phyloP scores from a whole-genome alignment of 2,329 filamentous ascomycete genomes.

The Trichoderma sp. region DNA sequence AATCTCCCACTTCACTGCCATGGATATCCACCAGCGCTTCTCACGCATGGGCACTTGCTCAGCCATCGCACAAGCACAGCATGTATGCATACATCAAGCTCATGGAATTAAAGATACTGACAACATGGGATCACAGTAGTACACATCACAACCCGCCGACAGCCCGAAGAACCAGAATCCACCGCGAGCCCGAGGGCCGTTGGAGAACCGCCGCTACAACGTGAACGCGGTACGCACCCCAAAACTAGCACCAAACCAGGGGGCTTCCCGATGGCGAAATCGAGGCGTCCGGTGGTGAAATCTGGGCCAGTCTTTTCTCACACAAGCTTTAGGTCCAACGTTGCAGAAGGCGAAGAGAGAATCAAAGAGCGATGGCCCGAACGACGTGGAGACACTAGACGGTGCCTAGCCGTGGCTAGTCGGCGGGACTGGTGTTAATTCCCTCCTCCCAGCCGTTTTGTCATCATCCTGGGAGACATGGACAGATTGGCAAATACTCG shows the following conservation, averaged over 20 bases:
- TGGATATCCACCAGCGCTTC: too few species aligned
- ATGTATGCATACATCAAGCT: too few species aligned
- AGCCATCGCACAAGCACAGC: neutral
- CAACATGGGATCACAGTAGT: neutral
- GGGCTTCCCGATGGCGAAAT: conserved; percentile 10
- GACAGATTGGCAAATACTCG: neutral
- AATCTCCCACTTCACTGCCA: too few species aligned
- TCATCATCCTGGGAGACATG: neutral
- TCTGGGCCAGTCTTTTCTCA: neutral
- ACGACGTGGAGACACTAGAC: conserved; percentile 15
- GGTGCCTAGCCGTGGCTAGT: conserved; percentile 1
- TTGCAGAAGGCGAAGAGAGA: neutral
- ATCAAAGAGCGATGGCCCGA: conserved; percentile 14
- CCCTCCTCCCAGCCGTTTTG: neutral
- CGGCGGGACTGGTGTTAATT: neutral
- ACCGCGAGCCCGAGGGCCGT: neutral
- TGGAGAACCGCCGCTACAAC: neutral
- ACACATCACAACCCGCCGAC: neutral
- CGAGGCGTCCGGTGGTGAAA: conserved; percentile 14
- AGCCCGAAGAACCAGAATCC: neutral
- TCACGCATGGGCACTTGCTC: too few species aligned
- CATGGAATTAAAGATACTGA: neutral
- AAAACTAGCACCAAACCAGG: neutral
- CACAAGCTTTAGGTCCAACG: neutral
- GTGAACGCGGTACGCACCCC: neutral